Evolutionary conservation across 352 stramenopile species (phyloP).

Genomic region (Poterioochromonas sp.): DNA sequence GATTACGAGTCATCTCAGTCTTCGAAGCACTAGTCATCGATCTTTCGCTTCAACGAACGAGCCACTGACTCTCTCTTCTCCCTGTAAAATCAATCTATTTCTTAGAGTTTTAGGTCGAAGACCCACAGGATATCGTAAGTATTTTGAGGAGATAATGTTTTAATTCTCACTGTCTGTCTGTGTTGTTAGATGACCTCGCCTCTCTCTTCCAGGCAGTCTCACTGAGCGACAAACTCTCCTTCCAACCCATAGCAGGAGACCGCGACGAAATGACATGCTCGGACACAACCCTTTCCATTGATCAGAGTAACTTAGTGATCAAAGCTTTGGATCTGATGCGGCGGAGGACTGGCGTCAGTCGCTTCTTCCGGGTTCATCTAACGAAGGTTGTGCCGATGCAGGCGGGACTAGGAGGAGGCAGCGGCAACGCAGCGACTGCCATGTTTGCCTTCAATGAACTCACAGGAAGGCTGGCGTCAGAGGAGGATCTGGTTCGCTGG

Average conservation of each 20-base stretch:
- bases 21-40: too few relatives aligned
- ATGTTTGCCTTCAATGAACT: slow-evolving; percentile 69
- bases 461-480: slow-evolving; percentile 53
- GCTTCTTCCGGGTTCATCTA: slow-evolving; percentile 55
- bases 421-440: slow-evolving; percentile 64
- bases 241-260: background rate
- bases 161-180: background rate
- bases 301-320: slow-evolving; percentile 61
- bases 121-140: slow-evolving; percentile 54
- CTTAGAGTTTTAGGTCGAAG: slow-evolving; percentile 64
- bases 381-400: slow-evolving; percentile 61
- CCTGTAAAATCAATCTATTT: slow-evolving; percentile 76
- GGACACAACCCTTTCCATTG: slow-evolving; percentile 35
- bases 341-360: slow-evolving; percentile 49
- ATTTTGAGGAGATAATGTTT: too few relatives aligned
- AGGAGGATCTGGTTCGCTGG: slow-evolving; percentile 63
- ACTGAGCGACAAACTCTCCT: slow-evolving; percentile 49
- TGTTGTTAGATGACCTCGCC: slow-evolving; percentile 56
- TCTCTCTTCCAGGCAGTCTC: slow-evolving; percentile 63
- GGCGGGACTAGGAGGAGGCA: slow-evolving; percentile 62
- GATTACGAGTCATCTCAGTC: too few relatives aligned
- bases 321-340: slow-evolving; percentile 60
- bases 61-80: slow-evolving; percentile 55
- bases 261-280: slow-evolving; percentile 26
- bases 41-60: too few relatives aligned